Evolutionary conservation across 2,329 filamentous ascomycete genomes (phyloP).

Genomic region (Penicillium sp.): DNA sequence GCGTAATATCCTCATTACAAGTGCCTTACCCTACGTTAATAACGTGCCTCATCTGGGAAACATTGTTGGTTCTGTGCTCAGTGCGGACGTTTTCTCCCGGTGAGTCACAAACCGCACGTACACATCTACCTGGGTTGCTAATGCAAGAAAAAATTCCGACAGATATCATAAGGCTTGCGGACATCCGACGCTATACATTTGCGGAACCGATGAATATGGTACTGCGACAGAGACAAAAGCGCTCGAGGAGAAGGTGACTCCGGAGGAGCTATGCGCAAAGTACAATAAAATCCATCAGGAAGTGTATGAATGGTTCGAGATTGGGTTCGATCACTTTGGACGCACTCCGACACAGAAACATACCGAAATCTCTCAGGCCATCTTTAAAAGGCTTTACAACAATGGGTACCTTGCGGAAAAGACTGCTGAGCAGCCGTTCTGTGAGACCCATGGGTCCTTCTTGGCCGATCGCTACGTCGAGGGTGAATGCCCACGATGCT

Average conservation of each 20-base stretch:
- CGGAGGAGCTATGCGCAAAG: slow-evolving; percentile 85
- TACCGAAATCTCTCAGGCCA: slow-evolving; percentile 89
- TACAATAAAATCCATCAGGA: slow-evolving; percentile 89
- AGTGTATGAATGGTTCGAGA: slow-evolving; percentile 95
- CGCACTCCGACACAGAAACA: slow-evolving; percentile 88
- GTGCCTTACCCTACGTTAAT: slow-evolving; percentile 85
- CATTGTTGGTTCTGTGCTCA: slow-evolving; percentile 84
- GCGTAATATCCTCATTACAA: slow-evolving; percentile 88
- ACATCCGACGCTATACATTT: slow-evolving; percentile 80
- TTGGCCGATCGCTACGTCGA: slow-evolving; percentile 75
- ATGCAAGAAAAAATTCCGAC: slow-evolving; percentile 14
- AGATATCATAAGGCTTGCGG: slow-evolving; percentile 81
- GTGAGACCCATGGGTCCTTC: slow-evolving; percentile 68
- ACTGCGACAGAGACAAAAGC: slow-evolving; percentile 97
- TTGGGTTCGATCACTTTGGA: slow-evolving; percentile 93
- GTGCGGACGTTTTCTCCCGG: slow-evolving; percentile 79
- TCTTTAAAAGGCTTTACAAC: slow-evolving; percentile 84
- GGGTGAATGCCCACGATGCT: slow-evolving; percentile 54
- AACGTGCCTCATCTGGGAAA: slow-evolving; percentile 86
- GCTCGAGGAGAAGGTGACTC: slow-evolving; percentile 81
- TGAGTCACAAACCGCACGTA: slow-evolving; percentile 58
- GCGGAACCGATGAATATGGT: slow-evolving; percentile 92
- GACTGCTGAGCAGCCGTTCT: slow-evolving; percentile 88
- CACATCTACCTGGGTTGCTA: slow-evolving; percentile 33
- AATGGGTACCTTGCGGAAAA: slow-evolving; percentile 89